phyloP scores from a whole-genome alignment of 495 filamentous ascomycete species.

The Baudoinia panamericana region DNA sequence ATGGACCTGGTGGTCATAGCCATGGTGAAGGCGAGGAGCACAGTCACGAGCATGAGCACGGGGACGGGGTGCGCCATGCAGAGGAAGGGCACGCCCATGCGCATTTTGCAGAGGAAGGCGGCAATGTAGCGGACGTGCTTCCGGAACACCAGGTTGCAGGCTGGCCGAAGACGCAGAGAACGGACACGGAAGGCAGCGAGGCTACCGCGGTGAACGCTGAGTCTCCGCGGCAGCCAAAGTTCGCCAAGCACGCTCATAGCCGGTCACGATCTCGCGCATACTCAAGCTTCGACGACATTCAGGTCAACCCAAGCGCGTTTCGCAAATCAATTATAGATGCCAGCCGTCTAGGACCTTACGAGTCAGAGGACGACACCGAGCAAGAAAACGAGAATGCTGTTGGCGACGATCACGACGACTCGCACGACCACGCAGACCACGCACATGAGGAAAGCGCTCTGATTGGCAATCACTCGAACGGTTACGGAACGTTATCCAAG shows the following conservation, averaged over 20 bases:
- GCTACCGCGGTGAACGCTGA: conserved; percentile 21
- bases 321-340: conserved; percentile 82
- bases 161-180: conserved; percentile 22
- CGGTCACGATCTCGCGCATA: conserved; percentile 28
- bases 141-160: conserved; percentile 26
- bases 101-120: conserved; percentile 33
- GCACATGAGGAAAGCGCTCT: conserved; percentile 21
- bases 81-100: conserved; percentile 26
- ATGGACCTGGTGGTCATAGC: conserved; percentile 43
- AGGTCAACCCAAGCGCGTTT: conserved; percentile 79
- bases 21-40: conserved; percentile 27
- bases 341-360: conserved; percentile 37
- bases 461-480: conserved; percentile 1
- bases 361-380: conserved; percentile 41
- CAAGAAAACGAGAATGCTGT: conserved; percentile 34
- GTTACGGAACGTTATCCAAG: conserved; percentile 18
- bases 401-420: conserved; percentile 35
- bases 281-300: conserved; percentile 44
- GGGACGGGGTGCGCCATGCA: conserved; percentile 14
- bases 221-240: conserved; percentile 1
- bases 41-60: conserved; percentile 28
- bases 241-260: conserved; percentile 21
- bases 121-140: conserved; percentile 38
- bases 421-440: conserved; percentile 17
- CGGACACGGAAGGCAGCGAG: conserved; percentile 28